Percentiles rank a stretch among this genome's conserved stretches.
Evolutionary conservation across 2,329 filamentous ascomycete species (phyloP).

Genomic region (Tolypocladium amazonense): DNA sequence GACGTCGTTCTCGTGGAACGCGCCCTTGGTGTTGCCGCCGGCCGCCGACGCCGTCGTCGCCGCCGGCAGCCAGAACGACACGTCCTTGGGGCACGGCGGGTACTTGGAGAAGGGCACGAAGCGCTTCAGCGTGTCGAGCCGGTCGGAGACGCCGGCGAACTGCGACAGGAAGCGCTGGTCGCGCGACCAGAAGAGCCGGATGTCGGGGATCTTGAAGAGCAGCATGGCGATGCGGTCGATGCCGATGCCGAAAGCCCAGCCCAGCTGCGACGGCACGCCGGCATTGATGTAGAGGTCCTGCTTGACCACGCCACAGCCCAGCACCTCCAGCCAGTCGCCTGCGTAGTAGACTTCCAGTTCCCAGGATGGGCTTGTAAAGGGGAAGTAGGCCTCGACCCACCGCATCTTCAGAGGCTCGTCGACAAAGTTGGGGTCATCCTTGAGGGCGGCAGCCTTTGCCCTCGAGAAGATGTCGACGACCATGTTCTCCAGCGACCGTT

Average conservation of each 20-base stretch:
- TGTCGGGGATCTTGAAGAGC: slow-evolving; percentile 91
- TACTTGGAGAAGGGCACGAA: slow-evolving; percentile 89
- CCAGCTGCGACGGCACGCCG: slow-evolving; percentile 61
- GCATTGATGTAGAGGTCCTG: slow-evolving; percentile 74
- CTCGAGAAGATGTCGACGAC: slow-evolving; percentile 81
- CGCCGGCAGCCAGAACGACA: slow-evolving; percentile 74
- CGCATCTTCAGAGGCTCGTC: slow-evolving; percentile 72
- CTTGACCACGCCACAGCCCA: slow-evolving; percentile 85
- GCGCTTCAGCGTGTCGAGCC: slow-evolving; percentile 38
- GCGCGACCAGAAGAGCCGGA: slow-evolving; percentile 88
- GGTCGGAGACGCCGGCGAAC: slow-evolving; percentile 54
- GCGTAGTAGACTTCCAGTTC: slow-evolving; percentile 93
- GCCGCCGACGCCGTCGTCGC: slow-evolving; percentile 28
- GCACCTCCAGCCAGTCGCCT: slow-evolving; percentile 89
- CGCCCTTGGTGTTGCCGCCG: slow-evolving; percentile 33
- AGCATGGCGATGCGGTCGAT: slow-evolving; percentile 96
- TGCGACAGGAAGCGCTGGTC: slow-evolving; percentile 81
- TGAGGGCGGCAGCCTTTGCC: slow-evolving; percentile 55
- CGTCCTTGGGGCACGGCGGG: slow-evolving; percentile 81
- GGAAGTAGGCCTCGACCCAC: slow-evolving; percentile 97
- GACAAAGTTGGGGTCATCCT: slow-evolving; percentile 34
- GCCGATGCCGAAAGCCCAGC: slow-evolving; percentile 94
- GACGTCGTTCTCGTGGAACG: slow-evolving; percentile 88
- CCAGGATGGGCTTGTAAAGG: slow-evolving; percentile 92
- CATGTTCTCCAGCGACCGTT: slow-evolving; percentile 79